A percentile compares a stretch with the other conserved stretches of the same genome.
Conservation (phyloP, 495 filamentous ascomycete genomes). For the Trichocladium antarcticum region DNA sequence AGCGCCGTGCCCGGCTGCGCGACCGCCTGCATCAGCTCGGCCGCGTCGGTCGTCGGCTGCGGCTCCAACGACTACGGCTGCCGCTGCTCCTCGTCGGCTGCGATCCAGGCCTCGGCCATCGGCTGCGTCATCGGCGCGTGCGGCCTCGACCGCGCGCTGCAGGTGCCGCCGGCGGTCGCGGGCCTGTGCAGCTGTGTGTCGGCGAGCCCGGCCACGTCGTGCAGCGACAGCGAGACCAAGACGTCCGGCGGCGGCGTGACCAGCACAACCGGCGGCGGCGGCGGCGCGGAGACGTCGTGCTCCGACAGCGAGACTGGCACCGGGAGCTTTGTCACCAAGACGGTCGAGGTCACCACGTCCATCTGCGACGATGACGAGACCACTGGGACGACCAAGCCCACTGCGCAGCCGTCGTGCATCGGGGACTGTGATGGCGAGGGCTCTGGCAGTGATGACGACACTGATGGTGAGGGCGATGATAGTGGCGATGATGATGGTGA, state of each 20-base stretch:
- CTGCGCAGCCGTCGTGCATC: not conserved
- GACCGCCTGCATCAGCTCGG: constrained; percentile 1
- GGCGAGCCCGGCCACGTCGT: not conserved
- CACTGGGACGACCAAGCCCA: not conserved
- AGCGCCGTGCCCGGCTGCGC: constrained; percentile 4
- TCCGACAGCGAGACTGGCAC: too few relatives aligned
- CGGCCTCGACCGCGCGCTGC: not conserved
- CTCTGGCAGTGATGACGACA: not conserved
- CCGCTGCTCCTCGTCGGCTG: not conserved
- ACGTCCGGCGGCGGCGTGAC: too few relatives aligned
- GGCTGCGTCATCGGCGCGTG: constrained; percentile 1
- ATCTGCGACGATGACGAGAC: not conserved
- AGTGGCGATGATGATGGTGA: not conserved
- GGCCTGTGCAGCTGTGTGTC: not conserved
- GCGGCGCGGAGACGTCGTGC: not conserved
- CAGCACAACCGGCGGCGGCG: not conserved
- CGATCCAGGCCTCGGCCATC: not conserved
- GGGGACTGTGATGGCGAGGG: not conserved
- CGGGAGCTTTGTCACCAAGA: not conserved
- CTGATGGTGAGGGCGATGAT: not conserved
- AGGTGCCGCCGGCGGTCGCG: not conserved
- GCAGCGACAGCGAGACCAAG: not conserved
- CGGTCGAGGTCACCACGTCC: not conserved
- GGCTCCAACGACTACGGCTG: not conserved
- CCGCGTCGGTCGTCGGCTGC: not conserved